Evolutionary conservation across 805 yeast species (phyloP), one percentile per base, ranked within the genome.

Genomic region (Isabelozyma gotoi): DNA sequence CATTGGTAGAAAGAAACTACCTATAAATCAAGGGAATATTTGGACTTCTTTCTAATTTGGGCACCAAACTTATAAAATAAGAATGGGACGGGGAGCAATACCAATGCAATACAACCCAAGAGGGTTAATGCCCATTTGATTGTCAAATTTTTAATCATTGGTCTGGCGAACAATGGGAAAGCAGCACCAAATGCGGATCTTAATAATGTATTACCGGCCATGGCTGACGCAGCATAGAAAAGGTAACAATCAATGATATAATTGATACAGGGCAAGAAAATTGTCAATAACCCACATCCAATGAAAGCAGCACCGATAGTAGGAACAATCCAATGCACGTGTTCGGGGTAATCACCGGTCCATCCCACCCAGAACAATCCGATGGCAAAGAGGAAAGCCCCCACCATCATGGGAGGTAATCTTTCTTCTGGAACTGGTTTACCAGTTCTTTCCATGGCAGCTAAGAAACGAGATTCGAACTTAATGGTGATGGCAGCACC

Each of bases 291-390:
- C 7, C 85, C 85, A 48, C 54, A 49, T 17, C 73, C 74, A 41
- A 62, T 48, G 37, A 57, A 55, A 1, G 68, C 57, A 3, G 81
- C 80, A 42, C 78, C 73, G 16, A 77, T 51, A 7, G 70, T 68
- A n/a, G 81, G 73, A 5, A 82, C 85, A 36, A 82, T 83, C 92
- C 92, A 90, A 59, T 84, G 96, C 32, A 88, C 79, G n/a, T 65
- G 64, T 29, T 82, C 63, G 39, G 78, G 83, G 63, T 82, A 90
- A 49, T 80, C 77, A 59, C 96, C 96, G 7, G 92, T 71, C 96
- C 96, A 90, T 44, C 87, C 80, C 62, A 90, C 74, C 96, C 96
- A 86, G 56, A 89, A 74, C 48, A 89, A 69, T 41, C 96, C 96
- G 41, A 80, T 71, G 20, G 95, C 85, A 70, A 90, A 88, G 7